These are phyloP conservation scores for Simmondsia chinensis DNA, from an alignment of 148 eudicot species.

Conservation along the genomic window DNA sequence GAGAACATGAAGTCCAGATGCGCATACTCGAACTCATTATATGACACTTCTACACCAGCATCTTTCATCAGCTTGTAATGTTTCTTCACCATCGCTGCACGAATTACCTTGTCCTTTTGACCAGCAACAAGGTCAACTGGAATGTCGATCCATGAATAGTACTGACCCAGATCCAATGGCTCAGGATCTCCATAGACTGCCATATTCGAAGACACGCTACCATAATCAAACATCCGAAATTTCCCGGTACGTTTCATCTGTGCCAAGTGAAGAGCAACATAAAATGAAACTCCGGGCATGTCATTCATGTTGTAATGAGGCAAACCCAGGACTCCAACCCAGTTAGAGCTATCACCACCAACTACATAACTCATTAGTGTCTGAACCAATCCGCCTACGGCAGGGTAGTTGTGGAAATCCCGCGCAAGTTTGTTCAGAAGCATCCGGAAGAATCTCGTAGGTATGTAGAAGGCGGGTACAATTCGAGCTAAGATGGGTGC, in stretches of 20 bases:
- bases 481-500: conserved; percentile 71
- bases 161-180: conserved; percentile 73
- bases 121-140: conserved; percentile 95
- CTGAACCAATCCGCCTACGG: conserved; percentile 89
- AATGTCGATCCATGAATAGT: conserved; percentile 59
- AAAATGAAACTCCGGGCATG: conserved; percentile 88
- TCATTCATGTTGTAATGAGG: conserved; percentile 97
- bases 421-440: conserved; percentile 81
- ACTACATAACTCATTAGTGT: conserved; percentile 84
- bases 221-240: conserved; percentile 87
- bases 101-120: conserved; percentile 74
- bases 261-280: conserved; percentile 79
- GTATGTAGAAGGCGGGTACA: conserved; percentile 82
- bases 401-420: conserved; percentile 91
- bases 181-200: conserved; percentile 61
- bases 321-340: conserved; percentile 85
- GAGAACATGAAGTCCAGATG: conserved; percentile 94
- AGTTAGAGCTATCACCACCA: conserved; percentile 96
- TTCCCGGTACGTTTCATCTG: conserved; percentile 66
- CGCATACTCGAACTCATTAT: conserved; percentile 80
- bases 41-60: conserved; percentile 62
- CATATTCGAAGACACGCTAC: conserved; percentile 54
- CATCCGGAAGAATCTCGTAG: conserved; percentile 92
- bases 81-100: conserved; percentile 80
- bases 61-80: conserved; percentile 63